A percentile compares a stretch with the other conserved stretches of the same genome.
Conservation (phyloP, 2,329 filamentous ascomycete genomes). For the Tolypocladium guangdongense region DNA sequence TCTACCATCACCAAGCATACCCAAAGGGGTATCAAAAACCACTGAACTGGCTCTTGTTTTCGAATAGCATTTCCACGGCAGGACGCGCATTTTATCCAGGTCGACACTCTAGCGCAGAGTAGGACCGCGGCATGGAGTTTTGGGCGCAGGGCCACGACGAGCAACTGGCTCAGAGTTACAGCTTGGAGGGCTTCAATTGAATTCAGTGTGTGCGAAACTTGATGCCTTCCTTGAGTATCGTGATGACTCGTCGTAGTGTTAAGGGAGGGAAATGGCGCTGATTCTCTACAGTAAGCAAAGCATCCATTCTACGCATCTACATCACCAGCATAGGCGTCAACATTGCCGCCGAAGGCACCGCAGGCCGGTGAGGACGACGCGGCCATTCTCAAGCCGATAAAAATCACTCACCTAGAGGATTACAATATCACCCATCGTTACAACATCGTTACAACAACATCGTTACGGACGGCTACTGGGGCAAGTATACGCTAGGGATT, state of each 20-base stretch:
- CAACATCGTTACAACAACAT: no score
- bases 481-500: no score
- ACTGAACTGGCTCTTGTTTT: neutral
- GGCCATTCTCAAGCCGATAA: slow-evolving; percentile 60
- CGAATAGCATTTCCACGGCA: neutral
- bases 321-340: no score
- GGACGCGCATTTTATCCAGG: neutral
- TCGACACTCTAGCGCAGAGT: neutral
- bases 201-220: no score
- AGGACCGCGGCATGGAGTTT: slow-evolving; percentile 1
- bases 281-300: no score
- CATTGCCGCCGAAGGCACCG: no score
- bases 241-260: no score
- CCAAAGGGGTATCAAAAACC: neutral
- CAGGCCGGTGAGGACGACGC: slow-evolving; percentile 40
- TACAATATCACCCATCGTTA: slow-evolving; percentile 53
- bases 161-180: neutral
- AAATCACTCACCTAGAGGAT: slow-evolving; percentile 53
- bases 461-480: no score
- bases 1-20: neutral
- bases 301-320: no score
- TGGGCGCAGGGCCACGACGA: neutral
- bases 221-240: no score
- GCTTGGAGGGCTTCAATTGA: no score
- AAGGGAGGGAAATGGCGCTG: no score